Conservation (phyloP, 768 basidiomycete species). For the Arthromyces matolae region DNA sequence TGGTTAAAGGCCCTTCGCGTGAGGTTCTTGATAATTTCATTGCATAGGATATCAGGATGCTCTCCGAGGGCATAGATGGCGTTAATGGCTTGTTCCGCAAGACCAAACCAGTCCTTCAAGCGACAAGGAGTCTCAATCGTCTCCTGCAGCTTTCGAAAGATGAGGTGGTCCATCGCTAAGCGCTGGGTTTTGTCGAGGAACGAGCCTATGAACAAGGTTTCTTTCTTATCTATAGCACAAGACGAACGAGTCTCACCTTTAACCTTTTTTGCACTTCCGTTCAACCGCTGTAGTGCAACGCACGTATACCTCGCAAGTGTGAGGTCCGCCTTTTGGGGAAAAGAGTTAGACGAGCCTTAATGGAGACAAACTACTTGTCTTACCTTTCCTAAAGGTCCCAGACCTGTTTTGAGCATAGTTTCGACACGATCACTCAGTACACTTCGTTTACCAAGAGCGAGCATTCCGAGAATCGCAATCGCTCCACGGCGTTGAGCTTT, state of each 20-base stretch:
- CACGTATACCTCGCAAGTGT: slow-evolving; percentile 92
- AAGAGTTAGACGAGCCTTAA: background rate
- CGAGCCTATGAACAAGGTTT: slow-evolving; percentile 58
- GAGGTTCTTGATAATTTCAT: slow-evolving; percentile 78
- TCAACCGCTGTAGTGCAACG: slow-evolving; percentile 86
- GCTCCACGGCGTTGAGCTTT: slow-evolving; percentile 88
- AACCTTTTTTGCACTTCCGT: slow-evolving; percentile 94
- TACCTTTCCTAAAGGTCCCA: slow-evolving; percentile 84
- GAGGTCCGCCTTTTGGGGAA: slow-evolving; percentile 74
- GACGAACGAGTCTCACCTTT: slow-evolving; percentile 60
- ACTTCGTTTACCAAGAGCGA: slow-evolving; percentile 80
- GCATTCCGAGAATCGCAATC: slow-evolving; percentile 96
- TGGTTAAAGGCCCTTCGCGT: slow-evolving; percentile 64
- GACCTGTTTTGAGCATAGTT: slow-evolving; percentile 77
- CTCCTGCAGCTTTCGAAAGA: slow-evolving; percentile 81
- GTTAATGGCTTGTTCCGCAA: slow-evolving; percentile 96
- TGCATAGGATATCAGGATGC: slow-evolving; percentile 84
- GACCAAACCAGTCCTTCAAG: slow-evolving; percentile 92
- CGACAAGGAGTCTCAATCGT: slow-evolving; percentile 77
- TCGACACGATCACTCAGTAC: slow-evolving; percentile 78
- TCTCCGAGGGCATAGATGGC: slow-evolving; percentile 93
- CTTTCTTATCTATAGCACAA: background rate
- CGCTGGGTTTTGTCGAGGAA: slow-evolving; percentile 83
- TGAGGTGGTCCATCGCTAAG: slow-evolving; percentile 79
- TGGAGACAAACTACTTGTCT: background rate